These are phyloP conservation scores for Paramecium sonneborni DNA, from an alignment of 73 alveolate species.

Conservation along the genomic window DNA sequence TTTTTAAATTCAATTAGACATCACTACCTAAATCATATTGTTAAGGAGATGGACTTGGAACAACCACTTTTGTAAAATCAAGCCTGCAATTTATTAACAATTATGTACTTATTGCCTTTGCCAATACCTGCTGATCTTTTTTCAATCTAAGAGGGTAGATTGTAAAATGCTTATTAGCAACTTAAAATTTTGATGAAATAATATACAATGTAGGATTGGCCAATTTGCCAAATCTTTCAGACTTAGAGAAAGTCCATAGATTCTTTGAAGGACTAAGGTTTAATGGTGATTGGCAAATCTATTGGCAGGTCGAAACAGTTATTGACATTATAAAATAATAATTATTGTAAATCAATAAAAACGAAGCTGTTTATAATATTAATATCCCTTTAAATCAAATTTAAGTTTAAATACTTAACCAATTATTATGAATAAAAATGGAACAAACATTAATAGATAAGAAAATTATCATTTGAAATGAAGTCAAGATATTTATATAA, in stretches of 20 bases:
- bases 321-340: constrained; percentile 37
- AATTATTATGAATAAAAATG: neutral
- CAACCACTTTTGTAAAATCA: constrained; percentile 8
- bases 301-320: constrained; percentile 45
- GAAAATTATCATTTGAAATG: too few species aligned
- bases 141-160: neutral
- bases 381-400: neutral
- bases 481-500: too few species aligned
- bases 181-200: neutral
- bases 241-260: constrained; percentile 35
- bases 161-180: constrained; percentile 11
- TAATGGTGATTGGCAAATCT: neutral
- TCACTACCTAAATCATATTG: neutral
- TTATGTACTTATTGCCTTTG: neutral
- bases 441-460: neutral
- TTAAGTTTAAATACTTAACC: neutral
- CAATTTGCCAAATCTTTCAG: constrained; percentile 24
- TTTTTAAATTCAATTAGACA: neutral
- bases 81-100: neutral
- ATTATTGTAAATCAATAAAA: neutral
- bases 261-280: constrained; percentile 18
- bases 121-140: constrained; percentile 46
- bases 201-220: neutral
- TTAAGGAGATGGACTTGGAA: constrained; percentile 42
- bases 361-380: neutral